phyloP scores from a whole-genome alignment of 83 land plant species.

The Picea engelmannii region DNA sequence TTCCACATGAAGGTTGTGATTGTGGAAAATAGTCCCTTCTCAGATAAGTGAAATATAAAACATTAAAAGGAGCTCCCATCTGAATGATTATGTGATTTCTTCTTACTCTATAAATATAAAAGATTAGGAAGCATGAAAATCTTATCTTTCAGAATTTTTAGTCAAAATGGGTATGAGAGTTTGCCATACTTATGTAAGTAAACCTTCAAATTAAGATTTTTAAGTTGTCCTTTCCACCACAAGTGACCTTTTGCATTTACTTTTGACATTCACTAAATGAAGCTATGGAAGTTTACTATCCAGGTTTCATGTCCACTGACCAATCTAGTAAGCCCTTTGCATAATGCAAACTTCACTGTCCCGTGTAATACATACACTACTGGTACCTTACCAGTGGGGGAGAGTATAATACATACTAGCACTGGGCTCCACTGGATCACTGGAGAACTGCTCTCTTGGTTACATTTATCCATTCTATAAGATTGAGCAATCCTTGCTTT shows the following conservation, averaged over 20 bases:
- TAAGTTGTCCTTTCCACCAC: not conserved
- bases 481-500: no score
- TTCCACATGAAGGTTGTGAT: not conserved
- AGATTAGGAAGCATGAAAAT: not conserved
- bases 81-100: no score
- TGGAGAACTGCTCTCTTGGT: no score
- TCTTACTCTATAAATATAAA: no score
- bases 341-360: not conserved
- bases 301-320: not conserved
- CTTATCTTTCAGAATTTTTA: not conserved
- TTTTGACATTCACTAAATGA: not conserved
- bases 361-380: not conserved
- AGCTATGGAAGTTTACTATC: not conserved
- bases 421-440: no score
- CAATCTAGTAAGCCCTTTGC: not conserved
- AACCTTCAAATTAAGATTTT: not conserved
- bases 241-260: not conserved
- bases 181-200: not conserved
- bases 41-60: not conserved
- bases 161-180: not conserved
- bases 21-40: not conserved
- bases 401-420: no score
- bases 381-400: no score
- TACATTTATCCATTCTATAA: no score
- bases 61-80: not conserved